Base-by-base conservation (phyloP, 306 rosid species). In the Prosopis cineraria region DNA sequence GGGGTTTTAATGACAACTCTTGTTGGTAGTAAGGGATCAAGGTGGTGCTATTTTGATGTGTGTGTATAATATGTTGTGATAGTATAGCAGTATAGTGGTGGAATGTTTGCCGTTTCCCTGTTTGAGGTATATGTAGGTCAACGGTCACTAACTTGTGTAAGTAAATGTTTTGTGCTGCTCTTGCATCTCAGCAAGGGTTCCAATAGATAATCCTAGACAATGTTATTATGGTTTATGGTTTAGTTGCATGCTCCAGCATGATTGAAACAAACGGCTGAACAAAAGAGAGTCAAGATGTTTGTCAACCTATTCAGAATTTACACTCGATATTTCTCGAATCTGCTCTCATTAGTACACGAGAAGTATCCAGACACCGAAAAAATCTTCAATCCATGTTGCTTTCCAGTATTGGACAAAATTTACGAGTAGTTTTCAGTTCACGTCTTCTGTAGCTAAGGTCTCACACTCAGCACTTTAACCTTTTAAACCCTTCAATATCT, bases 281-380 rank as follows among this genome's bases (percentile, higher is more conserved):
- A 43, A 5, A 43, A 43, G 47, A n/a, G n/a, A 0, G 83, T 79
- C 68, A 12, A 73, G 52, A 52, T 14, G 59, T 73, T 71, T 77
- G 82, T 86, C 82, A 67, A 56, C 36, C 66, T 69, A 79, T 77
- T 84, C 75, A 74, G 84, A 75, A 78, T 87, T 82, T 84, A 85
- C 88, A 24, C 30, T 3, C 7, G 13, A 37, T 25, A 22, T 27
- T 55, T 24, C 31, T 6, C 31, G 62, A 50, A 10, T 81, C 50
- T 79, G 5, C 63, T 27, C 25, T 55, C 31, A 25, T 11, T 12
- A 10, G 44, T 9, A 40, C 44, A 7, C 44, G 13, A 5, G 8
- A 7, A 37, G 5, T 37, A 37, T 37, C 8, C 44, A 10, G 44
- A 40, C 44, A 40, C 8, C n/a, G n/a, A n/a, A n/a, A n/a, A 13